Conservation (phyloP, 208 protist genomes). For the Jaenimonas drosophilae region DNA sequence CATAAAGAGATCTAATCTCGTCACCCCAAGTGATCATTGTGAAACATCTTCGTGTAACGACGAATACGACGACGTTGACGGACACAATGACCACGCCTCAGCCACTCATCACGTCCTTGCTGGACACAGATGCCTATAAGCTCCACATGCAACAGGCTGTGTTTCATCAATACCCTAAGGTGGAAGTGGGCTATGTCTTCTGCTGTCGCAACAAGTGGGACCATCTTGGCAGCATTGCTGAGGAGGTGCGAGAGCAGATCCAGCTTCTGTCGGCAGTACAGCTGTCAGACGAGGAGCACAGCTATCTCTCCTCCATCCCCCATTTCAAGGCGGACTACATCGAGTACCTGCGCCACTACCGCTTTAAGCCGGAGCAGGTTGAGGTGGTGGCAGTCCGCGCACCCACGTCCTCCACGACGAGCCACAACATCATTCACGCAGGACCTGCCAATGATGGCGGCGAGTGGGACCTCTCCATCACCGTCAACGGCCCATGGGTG, state of each 20-base stretch:
- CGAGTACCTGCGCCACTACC: conserved; percentile 65
- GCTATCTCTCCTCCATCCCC: conserved; percentile 53
- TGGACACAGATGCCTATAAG: conserved; percentile 88
- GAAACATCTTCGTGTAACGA: too few relatives aligned
- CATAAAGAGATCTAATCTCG: too few relatives aligned
- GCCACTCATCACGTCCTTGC: conserved; percentile 69
- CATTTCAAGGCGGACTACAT: conserved; percentile 73
- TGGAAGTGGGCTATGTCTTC: conserved; percentile 56
- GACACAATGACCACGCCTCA: not conserved
- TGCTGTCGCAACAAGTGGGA: conserved; percentile 65
- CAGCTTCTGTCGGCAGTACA: conserved; percentile 19
- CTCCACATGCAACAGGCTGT: conserved; percentile 88
- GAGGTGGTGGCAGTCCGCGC: conserved; percentile 25
- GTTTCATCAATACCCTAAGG: conserved; percentile 49
- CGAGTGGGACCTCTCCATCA: conserved; percentile 42
- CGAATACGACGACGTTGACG: too few relatives aligned
- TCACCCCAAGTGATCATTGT: too few relatives aligned
- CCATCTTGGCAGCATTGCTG: conserved; percentile 55
- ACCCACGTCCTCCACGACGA: conserved; percentile 6
- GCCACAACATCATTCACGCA: not conserved
- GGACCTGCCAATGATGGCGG: conserved; percentile 6
- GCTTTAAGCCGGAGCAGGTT: conserved; percentile 75
- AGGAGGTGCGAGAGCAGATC: conserved; percentile 44
- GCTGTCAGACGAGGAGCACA: conserved; percentile 55
- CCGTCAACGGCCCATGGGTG: conserved; percentile 71